Evolutionary conservation across 2,329 filamentous ascomycete species (phyloP).

Genomic region (Paraphaeosphaeria sporulosa): DNA sequence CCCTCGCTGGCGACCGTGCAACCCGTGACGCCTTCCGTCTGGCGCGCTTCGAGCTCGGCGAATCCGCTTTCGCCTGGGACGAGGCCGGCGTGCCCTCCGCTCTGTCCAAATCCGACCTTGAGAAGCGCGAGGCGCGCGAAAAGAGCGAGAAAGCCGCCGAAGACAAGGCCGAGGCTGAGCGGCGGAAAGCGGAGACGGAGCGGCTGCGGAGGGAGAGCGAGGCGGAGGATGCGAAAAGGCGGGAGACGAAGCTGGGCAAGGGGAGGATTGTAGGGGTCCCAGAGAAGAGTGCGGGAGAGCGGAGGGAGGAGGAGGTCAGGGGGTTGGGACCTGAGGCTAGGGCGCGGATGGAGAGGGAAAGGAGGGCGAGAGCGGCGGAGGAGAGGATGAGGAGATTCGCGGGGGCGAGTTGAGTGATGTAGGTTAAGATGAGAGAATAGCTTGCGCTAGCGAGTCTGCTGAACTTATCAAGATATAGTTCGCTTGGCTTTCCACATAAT

Average conservation of each 20-base stretch:
- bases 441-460: no score
- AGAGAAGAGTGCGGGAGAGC: slow-evolving; percentile 79
- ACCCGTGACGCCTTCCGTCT: slow-evolving; percentile 93
- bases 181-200: slow-evolving; percentile 77
- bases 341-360: slow-evolving; percentile 83
- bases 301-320: slow-evolving; percentile 80
- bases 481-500: no score
- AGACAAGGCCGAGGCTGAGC: slow-evolving; percentile 66
- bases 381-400: slow-evolving; percentile 73
- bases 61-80: slow-evolving; percentile 80
- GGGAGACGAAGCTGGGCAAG: slow-evolving; percentile 58
- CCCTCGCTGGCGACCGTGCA: slow-evolving; percentile 82
- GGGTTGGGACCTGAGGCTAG: slow-evolving; percentile 89
- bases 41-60: slow-evolving; percentile 82
- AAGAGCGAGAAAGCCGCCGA: slow-evolving; percentile 71
- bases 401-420: no score
- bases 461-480: no score
- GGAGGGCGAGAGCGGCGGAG: slow-evolving; percentile 89
- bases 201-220: slow-evolving; percentile 67
- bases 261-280: slow-evolving; percentile 62
- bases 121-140: slow-evolving; percentile 73
- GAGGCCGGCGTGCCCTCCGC: slow-evolving; percentile 74
- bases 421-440: no score
- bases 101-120: slow-evolving; percentile 75
- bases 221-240: slow-evolving; percentile 57